phyloP scores from a whole-genome alignment of 106 monocot genomes.

The Dendrobium catenatum region DNA sequence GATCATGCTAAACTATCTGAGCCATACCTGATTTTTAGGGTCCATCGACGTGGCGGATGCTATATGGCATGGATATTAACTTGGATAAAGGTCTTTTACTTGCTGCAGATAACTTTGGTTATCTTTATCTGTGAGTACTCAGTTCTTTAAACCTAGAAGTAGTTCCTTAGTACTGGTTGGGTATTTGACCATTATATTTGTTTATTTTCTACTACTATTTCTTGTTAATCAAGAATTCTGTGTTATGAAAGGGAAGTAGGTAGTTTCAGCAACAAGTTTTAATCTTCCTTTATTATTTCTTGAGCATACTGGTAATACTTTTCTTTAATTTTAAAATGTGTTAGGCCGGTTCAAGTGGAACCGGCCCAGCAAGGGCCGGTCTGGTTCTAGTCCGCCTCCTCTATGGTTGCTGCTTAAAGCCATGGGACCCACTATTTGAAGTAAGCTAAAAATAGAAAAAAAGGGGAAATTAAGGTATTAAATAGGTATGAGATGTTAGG shows the following conservation, averaged over 20 bases:
- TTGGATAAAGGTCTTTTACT: constrained; percentile 67
- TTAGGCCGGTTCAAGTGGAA: no score
- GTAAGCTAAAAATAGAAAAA: no score
- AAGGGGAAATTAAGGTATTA: no score
- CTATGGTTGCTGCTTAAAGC: no score
- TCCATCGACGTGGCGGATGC: constrained; percentile 72
- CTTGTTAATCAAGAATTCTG: background rate
- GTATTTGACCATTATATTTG: background rate
- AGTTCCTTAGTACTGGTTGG: background rate
- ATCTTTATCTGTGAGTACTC: constrained; percentile 70
- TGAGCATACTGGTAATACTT: background rate
- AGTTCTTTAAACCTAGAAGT: background rate
- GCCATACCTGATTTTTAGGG: constrained; percentile 36
- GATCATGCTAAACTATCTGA: background rate
- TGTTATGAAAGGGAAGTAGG: background rate
- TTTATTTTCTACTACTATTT: background rate
- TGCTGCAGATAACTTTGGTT: constrained; percentile 84
- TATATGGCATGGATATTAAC: constrained; percentile 88
- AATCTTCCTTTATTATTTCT: background rate
- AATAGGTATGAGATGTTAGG: no score
- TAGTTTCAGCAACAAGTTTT: constrained; percentile 1
- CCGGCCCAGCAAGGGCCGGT: no score
- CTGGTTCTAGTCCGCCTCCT: no score
- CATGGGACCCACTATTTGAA: no score
- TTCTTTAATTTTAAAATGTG: no score